These are phyloP conservation scores for Detonula confervacea DNA, from an alignment of 352 stramenopile genomes.

Conservation along the genomic window DNA sequence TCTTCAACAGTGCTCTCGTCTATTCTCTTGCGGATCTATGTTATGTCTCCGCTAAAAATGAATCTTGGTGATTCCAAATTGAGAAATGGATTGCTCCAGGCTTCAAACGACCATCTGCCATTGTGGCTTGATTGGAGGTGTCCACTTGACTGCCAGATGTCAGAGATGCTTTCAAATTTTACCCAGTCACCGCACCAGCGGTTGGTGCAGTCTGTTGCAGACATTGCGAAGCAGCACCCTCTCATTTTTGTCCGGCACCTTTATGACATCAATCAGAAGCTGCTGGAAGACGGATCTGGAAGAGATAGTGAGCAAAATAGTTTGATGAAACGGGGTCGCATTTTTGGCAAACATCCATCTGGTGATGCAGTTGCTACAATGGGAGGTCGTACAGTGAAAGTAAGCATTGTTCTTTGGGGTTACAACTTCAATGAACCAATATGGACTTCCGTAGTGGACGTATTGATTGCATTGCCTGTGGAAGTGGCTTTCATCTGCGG, in stretches of 20 bases:
- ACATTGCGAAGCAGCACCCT: constrained; percentile 69
- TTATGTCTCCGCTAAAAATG: constrained; percentile 59
- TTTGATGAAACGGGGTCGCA: constrained; percentile 49
- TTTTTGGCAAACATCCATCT: constrained; percentile 42
- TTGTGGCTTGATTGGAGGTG: constrained; percentile 62
- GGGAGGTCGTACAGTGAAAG: constrained; percentile 43
- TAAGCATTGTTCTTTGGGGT: constrained; percentile 73
- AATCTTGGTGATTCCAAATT: constrained; percentile 60
- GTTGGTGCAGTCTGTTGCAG: constrained; percentile 53
- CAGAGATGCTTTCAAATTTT: constrained; percentile 63
- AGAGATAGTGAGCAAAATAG: constrained; percentile 21
- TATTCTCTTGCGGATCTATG: constrained; percentile 72
- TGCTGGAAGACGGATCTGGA: constrained; percentile 61
- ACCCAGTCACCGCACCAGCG: constrained; percentile 34
- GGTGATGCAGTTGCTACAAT: constrained; percentile 37
- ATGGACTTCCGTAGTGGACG: constrained; percentile 69
- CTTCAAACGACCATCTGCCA: constrained; percentile 34
- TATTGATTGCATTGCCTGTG: constrained; percentile 52
- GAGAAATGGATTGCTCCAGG: constrained; percentile 56
- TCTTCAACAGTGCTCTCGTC: constrained; percentile 14
- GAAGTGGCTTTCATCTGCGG: constrained; percentile 69
- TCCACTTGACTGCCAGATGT: constrained; percentile 62
- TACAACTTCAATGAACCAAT: constrained; percentile 72
- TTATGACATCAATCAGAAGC: constrained; percentile 28
- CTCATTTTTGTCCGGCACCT: constrained; percentile 71